Base-by-base conservation (phyloP, 441 rosid species). In the Corymbia calophylla region DNA sequence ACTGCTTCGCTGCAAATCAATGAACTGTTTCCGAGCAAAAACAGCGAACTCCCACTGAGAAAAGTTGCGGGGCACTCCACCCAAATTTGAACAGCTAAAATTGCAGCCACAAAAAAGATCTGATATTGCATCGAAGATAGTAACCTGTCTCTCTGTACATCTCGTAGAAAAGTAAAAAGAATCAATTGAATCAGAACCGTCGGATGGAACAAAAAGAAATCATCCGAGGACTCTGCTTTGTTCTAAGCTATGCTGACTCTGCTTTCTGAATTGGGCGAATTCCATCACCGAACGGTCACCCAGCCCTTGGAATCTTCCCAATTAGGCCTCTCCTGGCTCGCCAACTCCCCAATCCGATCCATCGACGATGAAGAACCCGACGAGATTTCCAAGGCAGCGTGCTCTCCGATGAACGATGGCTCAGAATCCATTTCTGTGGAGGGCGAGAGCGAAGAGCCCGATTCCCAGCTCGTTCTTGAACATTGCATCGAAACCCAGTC, bases 291-390 rank as follows among this genome's bases (percentile, higher is more conserved):
- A n/a, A 95, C 93, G 29, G 90, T 89, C 88, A 95, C 70, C 99
- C 99, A 97, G 86, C 56, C 90, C 32, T 62, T 91, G 21, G 95
- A 92, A 87, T 91, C 91, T 17, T 93, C 91, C 99, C 98, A 96
- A 48, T 93, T 86, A 82, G 95, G 94, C 16, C 68, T 48, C 88
- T 56, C 85, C 25, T 87, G 91, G 88, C 90, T 68, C 27, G 53
- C 92, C 88, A 97, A 88, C 55, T 84, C 68, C 47, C 87, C 87
- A 87, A 96, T 89, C 88, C 97, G 93, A 48, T 93, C 96, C 66
- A 21, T 88, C 6, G 91, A 88, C 53, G 88, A 88, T 29, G 81
- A 73, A 62, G 5, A 55, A 87, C 90, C 62, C 44, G 89, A 87
- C 13, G 90, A 89, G 12, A 91, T 91, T 51, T 55, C 92, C 19